Percentiles rank a stretch among this genome's conserved stretches.
These are phyloP conservation scores for Fusarium continuum DNA, from an alignment of 2,329 filamentous ascomycete genomes.

Conservation along the genomic window DNA sequence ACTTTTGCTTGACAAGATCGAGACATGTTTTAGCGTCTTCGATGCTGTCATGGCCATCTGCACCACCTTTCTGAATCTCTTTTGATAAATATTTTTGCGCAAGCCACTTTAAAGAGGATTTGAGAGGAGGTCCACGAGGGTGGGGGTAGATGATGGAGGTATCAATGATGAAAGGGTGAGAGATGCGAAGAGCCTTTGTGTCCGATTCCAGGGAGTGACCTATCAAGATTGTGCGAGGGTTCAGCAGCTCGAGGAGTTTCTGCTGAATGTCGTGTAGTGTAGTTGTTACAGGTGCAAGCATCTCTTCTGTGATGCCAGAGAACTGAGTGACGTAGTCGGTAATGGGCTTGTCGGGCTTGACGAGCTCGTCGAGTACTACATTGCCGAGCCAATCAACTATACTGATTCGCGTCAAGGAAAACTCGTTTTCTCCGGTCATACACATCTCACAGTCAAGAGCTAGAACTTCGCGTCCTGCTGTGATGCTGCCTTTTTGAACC, in stretches of 20 bases:
- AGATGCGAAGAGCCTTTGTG: constrained; percentile 82
- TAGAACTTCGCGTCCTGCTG: constrained; percentile 79
- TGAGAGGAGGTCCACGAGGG: constrained; percentile 86
- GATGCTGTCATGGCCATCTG: constrained; percentile 83
- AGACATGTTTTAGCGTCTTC: constrained; percentile 93
- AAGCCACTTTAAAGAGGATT: constrained; percentile 90
- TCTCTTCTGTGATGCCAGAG: constrained; percentile 90
- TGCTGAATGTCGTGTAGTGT: constrained; percentile 84
- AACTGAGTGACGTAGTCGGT: constrained; percentile 90
- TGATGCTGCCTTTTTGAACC: constrained; percentile 83
- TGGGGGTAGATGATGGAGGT: constrained; percentile 92
- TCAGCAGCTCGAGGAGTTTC: constrained; percentile 76
- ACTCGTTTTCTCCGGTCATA: constrained; percentile 80
- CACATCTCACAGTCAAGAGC: constrained; percentile 98
- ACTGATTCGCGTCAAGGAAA: constrained; percentile 89
- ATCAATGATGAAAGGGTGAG: constrained; percentile 93
- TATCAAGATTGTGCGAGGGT: constrained; percentile 76
- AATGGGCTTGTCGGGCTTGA: constrained; percentile 89
- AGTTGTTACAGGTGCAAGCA: constrained; percentile 84
- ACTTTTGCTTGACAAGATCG: constrained; percentile 94
- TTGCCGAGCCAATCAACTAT: constrained; percentile 86
- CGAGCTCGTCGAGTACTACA: constrained; percentile 85
- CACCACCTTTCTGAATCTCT: constrained; percentile 85
- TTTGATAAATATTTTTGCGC: constrained; percentile 84
- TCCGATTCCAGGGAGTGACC: constrained; percentile 87